Conservation (phyloP, 352 stramenopile genomes). For the Ophiocytium majus region DNA sequence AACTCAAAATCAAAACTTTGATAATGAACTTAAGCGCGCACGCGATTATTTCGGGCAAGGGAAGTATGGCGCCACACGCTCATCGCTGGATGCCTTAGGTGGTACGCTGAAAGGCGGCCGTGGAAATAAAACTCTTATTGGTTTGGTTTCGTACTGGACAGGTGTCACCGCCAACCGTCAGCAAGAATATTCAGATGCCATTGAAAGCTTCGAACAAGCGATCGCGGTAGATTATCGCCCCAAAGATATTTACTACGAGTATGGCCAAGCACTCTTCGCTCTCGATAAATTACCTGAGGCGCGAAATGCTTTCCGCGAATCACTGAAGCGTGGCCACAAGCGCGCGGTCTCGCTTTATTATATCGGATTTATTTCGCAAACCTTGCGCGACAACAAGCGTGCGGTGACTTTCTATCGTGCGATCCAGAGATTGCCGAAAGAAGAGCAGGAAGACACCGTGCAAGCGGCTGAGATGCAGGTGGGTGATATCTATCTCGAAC, state of each 20-base stretch:
- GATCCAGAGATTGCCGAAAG: neutral
- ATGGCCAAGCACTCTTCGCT: neutral
- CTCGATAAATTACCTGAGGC: neutral
- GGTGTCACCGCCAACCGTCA: neutral
- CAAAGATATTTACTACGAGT: neutral
- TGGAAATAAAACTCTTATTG: neutral
- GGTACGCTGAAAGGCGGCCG: no score
- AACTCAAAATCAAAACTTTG: no score
- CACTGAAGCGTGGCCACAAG: neutral
- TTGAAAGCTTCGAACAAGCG: neutral
- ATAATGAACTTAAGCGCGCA: no score
- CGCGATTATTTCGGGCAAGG: no score
- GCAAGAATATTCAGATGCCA: neutral
- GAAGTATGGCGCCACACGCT: no score
- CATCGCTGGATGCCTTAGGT: no score
- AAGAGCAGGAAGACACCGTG: neutral
- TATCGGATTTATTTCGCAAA: neutral
- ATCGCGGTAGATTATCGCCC: neutral
- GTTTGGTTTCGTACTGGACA: neutral
- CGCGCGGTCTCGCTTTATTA: conserved; percentile 12
- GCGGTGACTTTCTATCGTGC: neutral
- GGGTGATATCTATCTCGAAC: conserved; percentile 10
- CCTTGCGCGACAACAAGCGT: neutral
- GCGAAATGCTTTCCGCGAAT: neutral
- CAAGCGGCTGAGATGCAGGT: neutral